Base-by-base conservation (phyloP, 306 rosid species). In the Castanopsis chinensis region DNA sequence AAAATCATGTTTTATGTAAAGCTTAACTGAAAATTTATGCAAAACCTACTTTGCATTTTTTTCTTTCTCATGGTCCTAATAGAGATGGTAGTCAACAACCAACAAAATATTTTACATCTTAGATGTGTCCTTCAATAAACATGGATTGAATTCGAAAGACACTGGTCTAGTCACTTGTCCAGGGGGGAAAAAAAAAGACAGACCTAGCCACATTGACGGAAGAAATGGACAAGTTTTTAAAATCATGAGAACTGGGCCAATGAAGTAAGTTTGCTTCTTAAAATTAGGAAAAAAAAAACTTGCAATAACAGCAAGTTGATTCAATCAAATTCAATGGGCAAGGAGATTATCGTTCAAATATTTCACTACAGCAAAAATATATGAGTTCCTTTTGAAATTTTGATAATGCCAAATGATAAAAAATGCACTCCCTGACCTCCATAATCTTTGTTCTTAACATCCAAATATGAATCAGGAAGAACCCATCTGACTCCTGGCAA, bases 381-480 rank as follows among this genome's bases (percentile, higher is more conserved):
- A 57, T 54, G 21, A 71, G 35, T 28, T 64, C 64, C 20, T 33
- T 43, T n/a, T 19, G 1, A 51, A 35, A 70, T 59, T 14, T 30
- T 72, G 9, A 37, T 51, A 76, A 71, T 67, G 14, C 49, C 52
- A 71, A 25, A 74, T 5, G 58, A 78, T 23, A 28, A 55, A 63
- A 80, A 45, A 45, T 59, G 68, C n/a, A 69, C 43, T 58, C 71
- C 1, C 33, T 76, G 85, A 96, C 99, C 99, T 88, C 99, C 99
- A 69, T 96, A 96, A 81, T 96, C 94, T 76, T 93, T 91, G 74
- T 93, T 92, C 90, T 55, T 90, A 0, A 96, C 99, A 84, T 91
- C 97, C 96, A 96, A 74, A 86, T 93, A 96, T 0, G 98, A 96
- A 86, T 96, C 99, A 21, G 99, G 99, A 82, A 96, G 98, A 14